Evolutionary conservation across 2,329 filamentous ascomycete species (phyloP), one percentile per base, ranked within the genome.

Genomic region (Ceratocystis colombiana): DNA sequence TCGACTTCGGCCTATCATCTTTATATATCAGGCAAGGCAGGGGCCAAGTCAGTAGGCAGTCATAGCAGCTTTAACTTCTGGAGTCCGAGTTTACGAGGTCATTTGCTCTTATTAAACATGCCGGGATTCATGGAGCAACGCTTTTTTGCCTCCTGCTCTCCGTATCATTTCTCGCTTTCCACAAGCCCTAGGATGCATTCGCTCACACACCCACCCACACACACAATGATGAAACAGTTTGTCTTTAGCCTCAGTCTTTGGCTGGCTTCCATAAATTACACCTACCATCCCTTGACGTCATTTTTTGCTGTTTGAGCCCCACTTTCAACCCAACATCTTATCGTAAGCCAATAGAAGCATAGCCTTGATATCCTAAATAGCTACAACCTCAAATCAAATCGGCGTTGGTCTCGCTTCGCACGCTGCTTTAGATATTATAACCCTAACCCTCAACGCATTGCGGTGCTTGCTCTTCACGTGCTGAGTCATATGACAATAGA

Each of bases 51-150:
- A 22, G 20, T 7, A 30, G 53, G 2, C 12, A 57, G 10, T n/a
- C 15, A 25, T 57, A 12, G 30, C 25, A 57, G 8, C 28, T 25
- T 33, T 7, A 30, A 12, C 20, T 55, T 59, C 7, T 25, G 17
- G 53, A n/a, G 25, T 30, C 53, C 22, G 33, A 59, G 17, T 59
- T 59, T 37, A 25, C 55, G 55, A 59, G 28, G 28, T 59, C 55
- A 33, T 25, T 25, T 37, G 37, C 37, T 41, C 37, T 41, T 41
- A 41, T 41, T 41, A 41, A 41, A 41, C 37, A 15, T 41, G 37
- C 53, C n/a, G 8, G n/a, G 22, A 30, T 30, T 28, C 6, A 22
- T n/a, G n/a, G 30, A 22, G 25, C 53, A 10, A 57, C 25, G 22
- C 12, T 15, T 17, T 57, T 22, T 22, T 17, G 25, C 25, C 22